These are phyloP conservation scores for Glaciozyma antarctica DNA, from an alignment of 768 basidiomycete species.

Conservation along the genomic window DNA sequence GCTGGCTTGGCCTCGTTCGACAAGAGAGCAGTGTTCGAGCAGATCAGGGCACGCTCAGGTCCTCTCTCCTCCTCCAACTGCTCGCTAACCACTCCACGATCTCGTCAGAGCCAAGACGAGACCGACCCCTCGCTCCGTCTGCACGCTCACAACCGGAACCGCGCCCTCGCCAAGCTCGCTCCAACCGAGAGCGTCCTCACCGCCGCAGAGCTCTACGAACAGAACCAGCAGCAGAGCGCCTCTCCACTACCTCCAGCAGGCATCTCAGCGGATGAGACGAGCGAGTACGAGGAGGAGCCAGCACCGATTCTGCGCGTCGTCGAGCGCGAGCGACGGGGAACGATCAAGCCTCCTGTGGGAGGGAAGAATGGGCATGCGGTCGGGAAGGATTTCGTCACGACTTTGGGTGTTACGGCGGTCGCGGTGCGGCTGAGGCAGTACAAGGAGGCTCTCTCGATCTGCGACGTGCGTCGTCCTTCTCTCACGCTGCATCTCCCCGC, in stretches of 20 bases:
- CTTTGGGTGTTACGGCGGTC: neutral
- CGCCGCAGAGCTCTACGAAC: slow-evolving; percentile 11
- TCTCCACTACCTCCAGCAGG: too few species aligned
- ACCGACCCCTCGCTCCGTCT: slow-evolving; percentile 33
- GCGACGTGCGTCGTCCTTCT: slow-evolving; percentile 8
- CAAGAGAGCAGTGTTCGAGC: slow-evolving; percentile 26
- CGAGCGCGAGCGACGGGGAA: neutral
- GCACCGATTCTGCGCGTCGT: neutral
- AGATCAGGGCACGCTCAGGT: slow-evolving; percentile 18
- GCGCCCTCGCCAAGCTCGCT: slow-evolving; percentile 39
- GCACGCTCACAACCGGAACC: slow-evolving; percentile 31
- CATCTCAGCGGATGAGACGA: neutral
- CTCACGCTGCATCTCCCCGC: neutral
- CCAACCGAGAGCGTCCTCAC: slow-evolving; percentile 27
- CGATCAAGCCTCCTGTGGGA: neutral
- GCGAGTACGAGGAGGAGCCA: neutral
- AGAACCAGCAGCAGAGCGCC: neutral
- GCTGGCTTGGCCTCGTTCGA: slow-evolving; percentile 25
- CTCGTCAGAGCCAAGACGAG: slow-evolving; percentile 17
- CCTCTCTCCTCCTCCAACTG: neutral
- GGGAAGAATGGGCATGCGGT: neutral
- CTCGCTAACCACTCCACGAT: neutral
- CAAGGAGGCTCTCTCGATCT: slow-evolving; percentile 18
- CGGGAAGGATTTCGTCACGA: neutral
- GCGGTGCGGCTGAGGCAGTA: slow-evolving; percentile 8